A percentile compares a stretch with the other conserved stretches of the same genome.
Conservation (phyloP, 257 asterid species). For the Solanum gracilifrons region DNA sequence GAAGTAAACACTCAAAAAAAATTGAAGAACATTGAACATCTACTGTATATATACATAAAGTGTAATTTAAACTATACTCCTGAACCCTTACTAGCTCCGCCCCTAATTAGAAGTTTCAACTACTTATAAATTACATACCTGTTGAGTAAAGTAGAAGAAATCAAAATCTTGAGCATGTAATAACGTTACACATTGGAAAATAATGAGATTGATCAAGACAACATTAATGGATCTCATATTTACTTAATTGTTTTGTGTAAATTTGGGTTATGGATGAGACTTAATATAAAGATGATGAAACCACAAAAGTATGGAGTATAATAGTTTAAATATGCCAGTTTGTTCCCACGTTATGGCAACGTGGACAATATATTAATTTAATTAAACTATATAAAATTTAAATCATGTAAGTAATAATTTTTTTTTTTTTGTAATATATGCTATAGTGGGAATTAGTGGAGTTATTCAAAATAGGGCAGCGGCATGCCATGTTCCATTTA, state of each 20-base stretch:
- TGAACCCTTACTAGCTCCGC: neutral
- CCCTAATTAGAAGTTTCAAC: neutral
- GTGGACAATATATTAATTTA: neutral
- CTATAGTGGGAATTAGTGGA: neutral
- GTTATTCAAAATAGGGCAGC: neutral
- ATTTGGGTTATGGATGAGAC: neutral
- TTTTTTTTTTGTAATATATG: too few species aligned
- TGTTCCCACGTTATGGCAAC: neutral
- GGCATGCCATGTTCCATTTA: neutral
- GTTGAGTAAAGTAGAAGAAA: constrained; percentile 63
- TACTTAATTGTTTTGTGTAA: neutral
- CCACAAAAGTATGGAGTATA: neutral
- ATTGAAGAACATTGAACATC: neutral
- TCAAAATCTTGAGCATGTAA: constrained; percentile 10
- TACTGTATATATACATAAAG: neutral
- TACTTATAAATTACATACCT: constrained; percentile 17
- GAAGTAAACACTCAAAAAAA: too few species aligned
- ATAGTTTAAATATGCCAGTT: neutral
- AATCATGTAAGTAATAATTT: neutral
- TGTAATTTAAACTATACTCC: neutral
- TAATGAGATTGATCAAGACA: constrained; percentile 13
- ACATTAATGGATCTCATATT: neutral
- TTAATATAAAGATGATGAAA: neutral
- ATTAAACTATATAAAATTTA: neutral
- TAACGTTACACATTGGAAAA: constrained; percentile 13